Percentiles rank a stretch among this genome's conserved stretches.
phyloP scores from a whole-genome alignment of 371 early-diverging fungal genomes.

The Rhizomucor pusillus region DNA sequence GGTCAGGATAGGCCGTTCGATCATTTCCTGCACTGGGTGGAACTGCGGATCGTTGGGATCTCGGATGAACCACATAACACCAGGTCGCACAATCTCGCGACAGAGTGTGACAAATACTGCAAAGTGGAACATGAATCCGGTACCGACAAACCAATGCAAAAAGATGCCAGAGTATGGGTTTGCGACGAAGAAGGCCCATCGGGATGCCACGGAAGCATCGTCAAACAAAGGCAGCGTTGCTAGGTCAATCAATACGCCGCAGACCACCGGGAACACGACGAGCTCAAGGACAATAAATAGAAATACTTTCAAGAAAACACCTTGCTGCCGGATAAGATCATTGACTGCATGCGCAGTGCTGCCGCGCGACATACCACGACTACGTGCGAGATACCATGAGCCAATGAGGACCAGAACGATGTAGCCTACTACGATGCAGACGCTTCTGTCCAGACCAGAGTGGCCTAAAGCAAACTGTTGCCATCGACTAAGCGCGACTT shows the following conservation, averaged over 20 bases:
- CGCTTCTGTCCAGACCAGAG: conserved; percentile 40
- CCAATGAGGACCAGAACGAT: conserved; percentile 41
- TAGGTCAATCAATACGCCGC: conserved; percentile 85
- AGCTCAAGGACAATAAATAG: conserved; percentile 88
- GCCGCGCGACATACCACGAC: conserved; percentile 18
- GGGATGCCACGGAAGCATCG: conserved; percentile 55
- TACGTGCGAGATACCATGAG: conserved; percentile 49
- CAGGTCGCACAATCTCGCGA: conserved; percentile 82
- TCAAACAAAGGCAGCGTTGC: conserved; percentile 77
- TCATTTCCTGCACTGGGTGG: conserved; percentile 88
- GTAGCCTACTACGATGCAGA: conserved; percentile 50
- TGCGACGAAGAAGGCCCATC: conserved; percentile 55
- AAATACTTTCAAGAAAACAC: conserved; percentile 63
- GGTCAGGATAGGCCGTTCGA: conserved; percentile 71
- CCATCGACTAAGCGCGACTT: conserved; percentile 32
- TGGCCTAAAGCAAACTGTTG: conserved; percentile 49
- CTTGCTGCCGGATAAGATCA: conserved; percentile 57
- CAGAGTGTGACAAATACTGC: conserved; percentile 80
- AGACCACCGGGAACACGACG: conserved; percentile 81
- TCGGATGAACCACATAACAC: conserved; percentile 95
- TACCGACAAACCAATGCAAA: conserved; percentile 91
- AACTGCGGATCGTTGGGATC: conserved; percentile 94
- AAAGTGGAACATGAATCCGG: conserved; percentile 91
- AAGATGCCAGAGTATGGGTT: conserved; percentile 73
- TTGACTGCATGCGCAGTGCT: conserved; percentile 23